Base-by-base conservation (phyloP, 352 stramenopile genomes). In the Pythium sp. region DNA sequence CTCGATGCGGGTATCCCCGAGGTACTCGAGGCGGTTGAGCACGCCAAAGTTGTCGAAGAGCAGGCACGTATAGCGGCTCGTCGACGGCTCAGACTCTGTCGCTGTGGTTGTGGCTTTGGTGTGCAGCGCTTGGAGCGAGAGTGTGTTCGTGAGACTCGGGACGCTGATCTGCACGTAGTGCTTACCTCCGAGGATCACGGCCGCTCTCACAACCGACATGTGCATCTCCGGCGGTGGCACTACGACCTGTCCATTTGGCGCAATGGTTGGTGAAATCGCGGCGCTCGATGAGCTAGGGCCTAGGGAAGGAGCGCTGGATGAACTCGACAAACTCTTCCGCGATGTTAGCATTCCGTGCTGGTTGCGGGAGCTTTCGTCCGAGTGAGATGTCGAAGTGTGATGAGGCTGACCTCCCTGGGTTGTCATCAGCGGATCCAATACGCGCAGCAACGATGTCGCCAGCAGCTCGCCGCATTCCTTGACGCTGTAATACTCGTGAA, bases 11-110 rank as follows among this genome's bases (percentile, higher is more conserved):
- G 76, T 71, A 59, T 78, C 64, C 18, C 87, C 87, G 11, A 93
- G 64, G 70, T 93, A 94, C 58, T 90, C 84, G 46, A 94, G 72
- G 8, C 84, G 83, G 57, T 80, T 76, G 24, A 94, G 71, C n/a
- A 91, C 68, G n/a, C 87, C 87, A 24, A 83, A 78, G 65, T 93
- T 82, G 62, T 94, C 83, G 43, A 93, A 92, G 36, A 91, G 77
- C 36, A 94, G 70, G 41, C 84, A 89, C 14, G 78, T 82, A 69
- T 91, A 91, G n/a, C 81, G 80, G 8, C 56, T 65, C 5, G 62
- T 54, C 6, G 15, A n/a, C n/a, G 56, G 54, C 18, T 62, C 36
- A 22, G 68, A 64, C 18, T 59, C 28, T 5, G 69, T 72, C n/a
- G 51, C 46, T 30, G 30, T 47, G 47, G 69, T 65, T 36, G 69